Base-by-base conservation (phyloP, 2,329 filamentous ascomycete species). In the Metarhizium album region DNA sequence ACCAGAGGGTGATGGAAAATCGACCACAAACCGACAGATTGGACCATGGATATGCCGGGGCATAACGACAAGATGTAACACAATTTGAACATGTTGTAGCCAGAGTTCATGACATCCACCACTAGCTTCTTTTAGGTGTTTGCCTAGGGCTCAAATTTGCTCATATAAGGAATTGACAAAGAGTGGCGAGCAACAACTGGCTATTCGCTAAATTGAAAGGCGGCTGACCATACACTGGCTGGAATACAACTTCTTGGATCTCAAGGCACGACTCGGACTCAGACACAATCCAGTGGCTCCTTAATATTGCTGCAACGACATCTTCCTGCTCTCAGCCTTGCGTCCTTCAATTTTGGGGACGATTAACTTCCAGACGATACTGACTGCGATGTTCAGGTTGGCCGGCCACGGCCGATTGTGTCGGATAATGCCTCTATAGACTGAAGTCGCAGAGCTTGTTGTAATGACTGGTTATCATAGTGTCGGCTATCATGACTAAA, bases 201-300 rank as follows among this genome's bases (percentile, higher is more conserved):
- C 40, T 48, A 46, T 57, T 55, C 22, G 50, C 48, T 24, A 54
- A 33, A 20, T 57, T 42, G 27, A 57, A 57, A 38, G 48, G 49
- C 29, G 53, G 42, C 11, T 45, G 50, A 11, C 53, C 50, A 20
- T 37, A 14, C 29, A 22, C 52, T 33, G 35, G 38, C 35, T 42
- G 38, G 43, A 57, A 57, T 45, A 49, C 47, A 24, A 53, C 55
- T 48, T 57, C 55, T 20, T 46, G 43, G 18, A 52, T 51, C 51
- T 57, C 52, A 27, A 57, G 33, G 52, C 52, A 54, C 13, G 43
- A 47, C 22, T 42, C 3, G 27, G 53, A 46, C 48, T 40, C 18
- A 11, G 45, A 23, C 27, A 27, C 45, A 35, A 42, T 27, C 54
- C 42, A 54, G 33, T 29, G 46, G 22, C 31, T 18, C 3, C 38